Conservation (phyloP, 371 early-diverging fungal genomes). For the Mortierella sp. region DNA sequence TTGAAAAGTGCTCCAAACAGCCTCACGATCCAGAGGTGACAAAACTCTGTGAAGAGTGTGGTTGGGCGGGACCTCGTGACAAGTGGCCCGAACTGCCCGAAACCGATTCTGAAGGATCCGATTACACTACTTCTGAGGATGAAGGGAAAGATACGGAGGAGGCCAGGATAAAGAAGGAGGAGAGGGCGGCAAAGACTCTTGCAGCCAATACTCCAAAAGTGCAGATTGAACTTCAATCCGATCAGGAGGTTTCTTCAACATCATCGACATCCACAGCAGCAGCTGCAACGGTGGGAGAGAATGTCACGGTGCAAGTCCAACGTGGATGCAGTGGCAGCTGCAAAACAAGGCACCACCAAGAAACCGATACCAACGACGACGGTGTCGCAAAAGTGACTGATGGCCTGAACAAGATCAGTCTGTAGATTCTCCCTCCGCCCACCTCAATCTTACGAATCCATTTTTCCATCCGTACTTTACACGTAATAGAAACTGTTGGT, state of each 20-base stretch:
- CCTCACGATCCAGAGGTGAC: constrained; percentile 52
- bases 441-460: background rate
- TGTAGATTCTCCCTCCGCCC: background rate
- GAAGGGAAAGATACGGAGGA: background rate
- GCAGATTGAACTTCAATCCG: constrained; percentile 25
- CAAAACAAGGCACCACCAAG: background rate
- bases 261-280: too few species aligned
- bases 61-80: constrained; percentile 58
- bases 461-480: background rate
- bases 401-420: background rate
- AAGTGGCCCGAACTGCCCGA: constrained; percentile 53
- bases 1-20: constrained; percentile 45
- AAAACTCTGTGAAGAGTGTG: constrained; percentile 57
- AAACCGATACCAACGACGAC: background rate
- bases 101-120: constrained; percentile 40
- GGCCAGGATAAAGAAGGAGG: background rate
- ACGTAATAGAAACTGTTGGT: background rate
- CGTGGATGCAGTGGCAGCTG: constrained; percentile 1
- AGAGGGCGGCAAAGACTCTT: constrained; percentile 14
- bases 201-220: constrained; percentile 50
- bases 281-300: background rate
- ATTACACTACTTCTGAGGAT: constrained; percentile 22
- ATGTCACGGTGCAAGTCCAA: background rate
- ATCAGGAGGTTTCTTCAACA: background rate
- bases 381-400: background rate